phyloP scores from a whole-genome alignment of 345 rosid species.

The Brassica rapa region DNA sequence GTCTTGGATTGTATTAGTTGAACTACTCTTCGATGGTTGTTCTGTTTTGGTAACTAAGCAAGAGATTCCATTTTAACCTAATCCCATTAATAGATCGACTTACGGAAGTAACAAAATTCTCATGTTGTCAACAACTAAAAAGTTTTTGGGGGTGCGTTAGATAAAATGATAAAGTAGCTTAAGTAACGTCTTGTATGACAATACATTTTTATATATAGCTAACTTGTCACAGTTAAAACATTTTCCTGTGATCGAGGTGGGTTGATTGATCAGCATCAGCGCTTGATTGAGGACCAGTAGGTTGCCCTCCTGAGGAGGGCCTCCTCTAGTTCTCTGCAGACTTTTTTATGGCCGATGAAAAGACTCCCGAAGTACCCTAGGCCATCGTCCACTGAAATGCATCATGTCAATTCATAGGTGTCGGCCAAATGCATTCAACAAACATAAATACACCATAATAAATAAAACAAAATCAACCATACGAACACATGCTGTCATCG shows the following conservation, averaged over 20 bases:
- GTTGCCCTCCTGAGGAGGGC: no score
- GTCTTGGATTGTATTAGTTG: slow-evolving; percentile 26
- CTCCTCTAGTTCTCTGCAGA: no score
- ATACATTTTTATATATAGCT: neutral
- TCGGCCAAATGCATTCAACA: neutral
- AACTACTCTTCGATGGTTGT: slow-evolving; percentile 36
- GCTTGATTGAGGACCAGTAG: no score
- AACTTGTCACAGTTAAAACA: no score
- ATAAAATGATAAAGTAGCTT: neutral
- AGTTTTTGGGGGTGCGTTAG: neutral
- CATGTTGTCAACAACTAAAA: neutral
- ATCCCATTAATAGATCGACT: neutral
- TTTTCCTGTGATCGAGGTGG: no score
- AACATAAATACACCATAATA: neutral
- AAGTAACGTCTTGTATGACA: neutral
- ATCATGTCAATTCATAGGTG: no score
- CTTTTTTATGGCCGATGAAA: no score
- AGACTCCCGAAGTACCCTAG: no score
- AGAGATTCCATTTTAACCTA: neutral
- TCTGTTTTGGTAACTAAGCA: slow-evolving; percentile 34
- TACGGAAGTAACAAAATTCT: neutral
- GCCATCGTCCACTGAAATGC: no score
- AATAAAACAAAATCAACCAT: neutral
- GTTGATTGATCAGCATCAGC: no score
- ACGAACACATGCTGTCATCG: neutral